phyloP scores from a whole-genome alignment of 176 grass and related monocot species.

The Oryza nivara region DNA sequence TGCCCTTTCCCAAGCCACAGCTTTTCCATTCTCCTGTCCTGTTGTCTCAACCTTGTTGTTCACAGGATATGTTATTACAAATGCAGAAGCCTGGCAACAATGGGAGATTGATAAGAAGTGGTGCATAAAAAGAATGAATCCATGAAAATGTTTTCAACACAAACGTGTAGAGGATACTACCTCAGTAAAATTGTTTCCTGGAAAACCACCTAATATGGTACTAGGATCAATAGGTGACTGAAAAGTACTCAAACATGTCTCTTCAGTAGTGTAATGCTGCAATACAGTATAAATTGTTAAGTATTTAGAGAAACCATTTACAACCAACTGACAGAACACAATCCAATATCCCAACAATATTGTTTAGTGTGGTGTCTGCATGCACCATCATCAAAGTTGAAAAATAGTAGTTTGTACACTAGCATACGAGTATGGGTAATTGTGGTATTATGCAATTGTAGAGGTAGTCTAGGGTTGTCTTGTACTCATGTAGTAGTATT shows the following conservation, averaged over 20 bases:
- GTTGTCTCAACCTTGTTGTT: conserved; percentile 82
- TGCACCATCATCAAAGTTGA: background rate
- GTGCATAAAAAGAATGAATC: conserved; percentile 16
- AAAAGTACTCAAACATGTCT: conserved; percentile 88
- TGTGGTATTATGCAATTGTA: background rate
- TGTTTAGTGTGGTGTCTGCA: background rate
- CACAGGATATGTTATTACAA: conserved; percentile 97
- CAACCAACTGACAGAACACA: conserved; percentile 15
- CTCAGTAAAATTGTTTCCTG: conserved; percentile 84
- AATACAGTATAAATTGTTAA: conserved; percentile 42
- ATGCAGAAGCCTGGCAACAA: conserved; percentile 76
- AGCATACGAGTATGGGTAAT: background rate
- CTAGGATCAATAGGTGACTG: conserved; percentile 87
- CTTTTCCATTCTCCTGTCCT: conserved; percentile 73
- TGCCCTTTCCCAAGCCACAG: conserved; percentile 90
- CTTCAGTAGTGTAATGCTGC: conserved; percentile 95
- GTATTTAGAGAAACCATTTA: conserved; percentile 29
- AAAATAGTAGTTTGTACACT: background rate
- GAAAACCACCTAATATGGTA: conserved; percentile 87
- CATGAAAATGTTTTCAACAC: background rate
- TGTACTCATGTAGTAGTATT: background rate
- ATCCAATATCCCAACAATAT: conserved; percentile 12
- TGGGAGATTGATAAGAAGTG: conserved; percentile 29
- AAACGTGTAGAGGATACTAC: conserved; percentile 49
- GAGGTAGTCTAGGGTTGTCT: background rate